Conservation (phyloP, 805 yeast species). For the Cyberlindnera amylophila region DNA sequence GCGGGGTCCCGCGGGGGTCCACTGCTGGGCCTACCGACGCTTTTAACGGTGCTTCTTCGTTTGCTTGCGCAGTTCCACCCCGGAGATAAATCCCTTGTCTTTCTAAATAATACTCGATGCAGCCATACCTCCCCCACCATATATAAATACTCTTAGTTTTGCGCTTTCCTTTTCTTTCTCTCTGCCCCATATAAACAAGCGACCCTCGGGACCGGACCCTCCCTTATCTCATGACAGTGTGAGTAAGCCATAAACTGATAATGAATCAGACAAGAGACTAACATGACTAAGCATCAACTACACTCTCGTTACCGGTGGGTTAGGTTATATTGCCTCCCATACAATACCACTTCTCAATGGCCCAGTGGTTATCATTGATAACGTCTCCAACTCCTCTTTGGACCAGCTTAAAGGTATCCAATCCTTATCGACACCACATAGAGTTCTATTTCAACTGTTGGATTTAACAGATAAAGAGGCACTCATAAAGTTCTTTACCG, state of each 20-base stretch:
- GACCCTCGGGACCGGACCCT: too few species aligned
- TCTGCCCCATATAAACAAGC: too few species aligned
- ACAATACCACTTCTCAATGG: slow-evolving; percentile 59
- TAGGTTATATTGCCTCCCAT: slow-evolving; percentile 85
- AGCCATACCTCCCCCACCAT: too few species aligned
- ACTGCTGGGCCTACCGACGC: neutral
- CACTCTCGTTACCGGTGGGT: slow-evolving; percentile 69
- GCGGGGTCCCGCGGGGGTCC: too few species aligned
- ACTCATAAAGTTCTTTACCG: slow-evolving; percentile 5
- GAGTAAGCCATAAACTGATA: too few species aligned
- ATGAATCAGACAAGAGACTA: too few species aligned
- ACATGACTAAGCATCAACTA: slow-evolving; percentile 9
- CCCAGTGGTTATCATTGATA: slow-evolving; percentile 71
- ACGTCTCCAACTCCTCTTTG: slow-evolving; percentile 59
- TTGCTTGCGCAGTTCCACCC: too few species aligned
- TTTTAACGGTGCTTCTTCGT: neutral
- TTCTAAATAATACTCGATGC: too few species aligned
- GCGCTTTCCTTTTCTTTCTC: too few species aligned
- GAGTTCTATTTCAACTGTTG: slow-evolving; percentile 43
- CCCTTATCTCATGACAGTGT: neutral
- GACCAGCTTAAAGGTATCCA: slow-evolving; percentile 49
- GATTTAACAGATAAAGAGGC: slow-evolving; percentile 8
- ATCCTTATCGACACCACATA: slow-evolving; percentile 40
- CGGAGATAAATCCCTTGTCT: too few species aligned
- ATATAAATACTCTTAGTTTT: too few species aligned